Base-by-base conservation (phyloP, 2,329 filamentous ascomycete species). In the Xylaria sp. region DNA sequence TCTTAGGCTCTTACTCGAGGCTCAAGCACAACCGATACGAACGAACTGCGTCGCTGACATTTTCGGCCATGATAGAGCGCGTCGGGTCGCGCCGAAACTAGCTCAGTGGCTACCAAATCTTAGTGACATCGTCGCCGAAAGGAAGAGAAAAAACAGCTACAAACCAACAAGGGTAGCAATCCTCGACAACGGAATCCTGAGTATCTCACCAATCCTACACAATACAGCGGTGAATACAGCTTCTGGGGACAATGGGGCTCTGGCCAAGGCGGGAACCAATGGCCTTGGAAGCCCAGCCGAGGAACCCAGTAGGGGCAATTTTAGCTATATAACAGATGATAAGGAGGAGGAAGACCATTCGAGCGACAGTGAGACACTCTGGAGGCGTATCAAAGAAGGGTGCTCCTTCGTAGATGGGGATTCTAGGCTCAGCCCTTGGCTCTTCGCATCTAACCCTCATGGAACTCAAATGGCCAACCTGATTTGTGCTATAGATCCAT, bases 391-490 rank as follows among this genome's bases (percentile, higher is more conserved):
- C 11, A 27, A 47, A 19, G 39, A n/a, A 3, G 59, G 59, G 1
- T 17, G 21, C 4, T 62, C 60, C 7, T 62, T 62, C 19, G 48
- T 62, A n/a, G 47, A 32, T 12, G 50, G 30, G 2, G 27, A 32
- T 2, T 55, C 9, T 12, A 14, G 24, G 11, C 11, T 55, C 4
- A 47, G 30, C n/a, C n/a, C 60, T 1, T 62, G 50, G 48, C n/a
- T 30, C 2, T 55, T 62, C 21, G 60, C 60, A 11, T 62, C 60
- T 2, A 17, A 62, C 32, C 47, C 50, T 5, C 60, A 62, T 32
- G 60, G 60, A n/a, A 62, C 60, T 2, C 60, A 62, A 32, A 55
- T 62, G 50, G 60, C 60, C 3, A 62, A 62, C 36, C 47, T 61
- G 2, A 61, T 61, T 1, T 61, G 59, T 19, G 47, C 59, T 32